Evolutionary conservation across 345 rosid genomes (phyloP), one percentile per base, ranked within the genome.

Genomic region (Crucihimalaya himalaica): DNA sequence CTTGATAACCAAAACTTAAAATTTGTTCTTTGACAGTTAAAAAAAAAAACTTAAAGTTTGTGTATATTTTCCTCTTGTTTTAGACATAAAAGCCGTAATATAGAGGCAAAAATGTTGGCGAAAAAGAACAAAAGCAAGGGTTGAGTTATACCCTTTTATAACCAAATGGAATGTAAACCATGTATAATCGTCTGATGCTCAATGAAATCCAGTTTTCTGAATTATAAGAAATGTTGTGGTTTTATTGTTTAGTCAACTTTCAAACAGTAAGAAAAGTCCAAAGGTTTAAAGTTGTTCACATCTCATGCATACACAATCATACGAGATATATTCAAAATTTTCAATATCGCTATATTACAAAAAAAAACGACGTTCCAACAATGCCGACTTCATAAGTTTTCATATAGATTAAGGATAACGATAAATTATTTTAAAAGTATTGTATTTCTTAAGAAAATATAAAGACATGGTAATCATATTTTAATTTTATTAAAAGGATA

Each of bases 231-330:
- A 13, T 32, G 18, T 6, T 50, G 9, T 50, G 59, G 14, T 20
- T 45, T 34, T 63, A n/a, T 27, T 27, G 18, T 62, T 43, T 63
- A 43, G 53, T 43, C 52, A 63, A 43, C 29, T 20, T 60, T 20
- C 23, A 35, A 28, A 19, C 19, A 21, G 14, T 15, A 21, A 37
- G 32, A 60, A 60, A 60, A 21, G 47, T 60, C 63, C 46, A 37
- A 60, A 60, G 7, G 19, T 21, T 60, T 6, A 60, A 37, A 21
- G 31, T 39, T 39, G 47, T 60, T 60, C 65, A 37, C 46, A 59
- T 25, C 45, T 34, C 63, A 34, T 59, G 46, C 46, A 63, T 28
- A 25, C 29, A 23, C 8, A 23, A 47, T 5, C 51, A 46, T 50
- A 50, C 54, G 4, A 20, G 15, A 8, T 19, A 10, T 25, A 52